Evolutionary conservation across 169 alveolate species (phyloP).

Genomic region (Cryptosporidium ubiquitum): DNA sequence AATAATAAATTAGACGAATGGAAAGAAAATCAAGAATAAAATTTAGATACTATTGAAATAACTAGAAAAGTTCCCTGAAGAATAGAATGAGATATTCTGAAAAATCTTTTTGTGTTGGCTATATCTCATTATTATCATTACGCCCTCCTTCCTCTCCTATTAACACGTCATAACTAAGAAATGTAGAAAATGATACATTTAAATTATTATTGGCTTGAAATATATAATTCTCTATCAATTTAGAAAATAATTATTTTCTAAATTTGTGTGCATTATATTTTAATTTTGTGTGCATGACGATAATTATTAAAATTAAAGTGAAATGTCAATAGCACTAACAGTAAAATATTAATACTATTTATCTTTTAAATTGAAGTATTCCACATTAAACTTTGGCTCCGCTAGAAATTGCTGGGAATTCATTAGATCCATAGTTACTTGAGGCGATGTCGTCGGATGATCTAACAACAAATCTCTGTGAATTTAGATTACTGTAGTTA

Average conservation of each 20-base stretch:
- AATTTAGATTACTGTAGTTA: not conserved
- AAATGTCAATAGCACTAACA: no score
- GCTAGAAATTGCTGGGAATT: conserved; percentile 8
- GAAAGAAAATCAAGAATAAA: not conserved
- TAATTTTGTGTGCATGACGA: not conserved
- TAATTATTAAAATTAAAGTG: not conserved
- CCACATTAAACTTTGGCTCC: not conserved
- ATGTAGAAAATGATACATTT: not conserved
- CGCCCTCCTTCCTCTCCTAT: not conserved
- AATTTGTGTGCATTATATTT: not conserved
- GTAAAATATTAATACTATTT: not conserved
- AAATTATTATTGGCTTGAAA: not conserved
- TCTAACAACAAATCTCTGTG: conserved; percentile 36
- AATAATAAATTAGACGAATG: no score
- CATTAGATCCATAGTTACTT: not conserved
- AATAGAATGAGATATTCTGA: not conserved
- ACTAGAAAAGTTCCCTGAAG: not conserved
- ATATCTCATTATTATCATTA: no score
- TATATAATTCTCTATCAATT: not conserved
- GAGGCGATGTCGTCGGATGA: conserved; percentile 10
- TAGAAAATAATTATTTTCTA: not conserved
- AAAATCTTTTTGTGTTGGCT: not conserved
- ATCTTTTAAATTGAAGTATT: not conserved
- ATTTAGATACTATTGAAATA: no score
- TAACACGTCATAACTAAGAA: not conserved